A percentile compares a stretch with the other conserved stretches of the same genome.
Evolutionary conservation across 2,329 filamentous ascomycete species (phyloP).

Genomic region (Hirsutella minnesotensis): DNA sequence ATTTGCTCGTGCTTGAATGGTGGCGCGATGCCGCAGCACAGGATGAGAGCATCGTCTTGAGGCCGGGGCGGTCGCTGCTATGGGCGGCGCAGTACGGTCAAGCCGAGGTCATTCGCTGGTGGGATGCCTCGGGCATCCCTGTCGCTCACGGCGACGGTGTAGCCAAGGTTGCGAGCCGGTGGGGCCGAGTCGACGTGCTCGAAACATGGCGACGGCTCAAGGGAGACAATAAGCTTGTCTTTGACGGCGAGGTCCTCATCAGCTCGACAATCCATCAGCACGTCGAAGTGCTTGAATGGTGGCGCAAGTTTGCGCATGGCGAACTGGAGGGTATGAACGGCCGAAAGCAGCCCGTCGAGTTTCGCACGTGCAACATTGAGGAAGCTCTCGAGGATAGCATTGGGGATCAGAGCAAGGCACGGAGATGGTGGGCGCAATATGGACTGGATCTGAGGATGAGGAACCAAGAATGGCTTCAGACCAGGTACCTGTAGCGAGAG

Average conservation of each 20-base stretch:
- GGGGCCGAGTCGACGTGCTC: slow-evolving; percentile 74
- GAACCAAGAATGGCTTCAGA: slow-evolving; percentile 83
- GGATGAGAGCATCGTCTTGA: slow-evolving; percentile 49
- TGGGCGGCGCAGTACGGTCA: slow-evolving; percentile 76
- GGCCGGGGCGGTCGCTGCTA: slow-evolving; percentile 74
- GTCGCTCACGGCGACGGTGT: slow-evolving; percentile 72
- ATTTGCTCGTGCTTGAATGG: slow-evolving; percentile 83
- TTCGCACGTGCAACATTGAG: slow-evolving; percentile 91
- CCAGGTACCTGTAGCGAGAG: slow-evolving; percentile 48
- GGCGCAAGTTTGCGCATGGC: slow-evolving; percentile 57
- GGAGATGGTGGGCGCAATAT: slow-evolving; percentile 80
- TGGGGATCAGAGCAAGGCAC: slow-evolving; percentile 55
- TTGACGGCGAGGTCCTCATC: slow-evolving; percentile 73
- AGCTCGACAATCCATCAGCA: slow-evolving; percentile 82
- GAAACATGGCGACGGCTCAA: slow-evolving; percentile 69
- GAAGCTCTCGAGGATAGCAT: slow-evolving; percentile 86
- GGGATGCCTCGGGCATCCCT: slow-evolving; percentile 71
- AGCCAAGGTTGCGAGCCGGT: slow-evolving; percentile 71
- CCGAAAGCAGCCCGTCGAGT: slow-evolving; percentile 62
- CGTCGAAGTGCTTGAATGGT: slow-evolving; percentile 81
- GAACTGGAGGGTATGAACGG: slow-evolving; percentile 42
- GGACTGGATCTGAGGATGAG: slow-evolving; percentile 71
- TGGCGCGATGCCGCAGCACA: slow-evolving; percentile 64
- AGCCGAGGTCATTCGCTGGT: slow-evolving; percentile 71
- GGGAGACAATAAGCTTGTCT: slow-evolving; percentile 54